These are phyloP conservation scores for Sedum album DNA, from an alignment of 164 flowering plant genomes.

Conservation along the genomic window DNA sequence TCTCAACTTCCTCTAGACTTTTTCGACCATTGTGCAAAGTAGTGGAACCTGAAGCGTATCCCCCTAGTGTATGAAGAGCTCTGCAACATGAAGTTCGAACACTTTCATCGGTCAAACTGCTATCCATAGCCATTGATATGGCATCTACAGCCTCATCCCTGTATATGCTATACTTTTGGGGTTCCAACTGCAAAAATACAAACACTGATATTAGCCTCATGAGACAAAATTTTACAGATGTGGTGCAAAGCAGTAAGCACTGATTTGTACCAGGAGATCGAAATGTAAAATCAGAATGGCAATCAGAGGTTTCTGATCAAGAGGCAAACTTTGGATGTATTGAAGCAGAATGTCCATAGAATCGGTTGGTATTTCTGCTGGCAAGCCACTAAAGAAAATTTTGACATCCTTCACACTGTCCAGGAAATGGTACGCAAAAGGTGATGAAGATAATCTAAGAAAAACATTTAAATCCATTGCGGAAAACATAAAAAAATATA, in stretches of 20 bases:
- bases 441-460: neutral
- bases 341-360: constrained; percentile 44
- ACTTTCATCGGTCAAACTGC: constrained; percentile 39
- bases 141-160: constrained; percentile 69
- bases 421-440: neutral
- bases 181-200: constrained; percentile 36
- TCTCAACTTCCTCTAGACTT: constrained; percentile 44
- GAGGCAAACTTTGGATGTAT: constrained; percentile 40
- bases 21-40: constrained; percentile 34
- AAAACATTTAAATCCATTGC: no score
- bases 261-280: constrained; percentile 45
- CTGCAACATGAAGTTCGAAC: constrained; percentile 36
- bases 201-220: neutral
- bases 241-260: neutral
- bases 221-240: neutral
- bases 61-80: constrained; percentile 55
- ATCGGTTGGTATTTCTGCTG: constrained; percentile 32
- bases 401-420: constrained; percentile 44
- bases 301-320: constrained; percentile 39
- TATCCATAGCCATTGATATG: constrained; percentile 36
- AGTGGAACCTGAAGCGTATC: constrained; percentile 37
- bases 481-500: no score
- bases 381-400: constrained; percentile 34
- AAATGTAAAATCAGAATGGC: constrained; percentile 52
- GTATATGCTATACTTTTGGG: constrained; percentile 31